Percentiles rank a stretch among this genome's conserved stretches.
phyloP scores from a whole-genome alignment of 495 filamentous ascomycete species.

The Thozetella sp. region DNA sequence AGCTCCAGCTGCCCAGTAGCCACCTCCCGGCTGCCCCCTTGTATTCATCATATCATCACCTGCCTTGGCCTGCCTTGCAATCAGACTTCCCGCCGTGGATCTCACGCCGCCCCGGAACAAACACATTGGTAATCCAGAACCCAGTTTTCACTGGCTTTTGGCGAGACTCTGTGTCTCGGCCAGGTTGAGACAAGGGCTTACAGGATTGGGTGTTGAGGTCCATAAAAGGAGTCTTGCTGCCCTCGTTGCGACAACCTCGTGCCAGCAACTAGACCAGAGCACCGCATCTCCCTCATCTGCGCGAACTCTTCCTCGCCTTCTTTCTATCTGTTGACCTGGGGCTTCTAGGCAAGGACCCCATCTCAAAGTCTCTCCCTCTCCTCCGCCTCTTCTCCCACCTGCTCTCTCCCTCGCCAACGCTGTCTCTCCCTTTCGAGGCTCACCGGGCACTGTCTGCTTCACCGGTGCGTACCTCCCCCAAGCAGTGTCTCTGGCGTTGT shows the following conservation, averaged over 20 bases:
- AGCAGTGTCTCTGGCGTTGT: no score
- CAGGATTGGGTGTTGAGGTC: neutral
- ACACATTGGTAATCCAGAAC: neutral
- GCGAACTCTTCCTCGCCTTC: neutral
- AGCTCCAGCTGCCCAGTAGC: no score
- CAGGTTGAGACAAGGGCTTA: conserved; percentile 1
- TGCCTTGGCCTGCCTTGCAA: neutral
- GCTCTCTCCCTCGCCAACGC: no score
- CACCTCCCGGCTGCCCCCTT: neutral
- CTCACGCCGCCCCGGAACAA: neutral
- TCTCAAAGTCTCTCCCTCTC: no score
- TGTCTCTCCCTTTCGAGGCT: no score
- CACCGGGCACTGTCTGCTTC: no score
- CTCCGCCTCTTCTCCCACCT: no score
- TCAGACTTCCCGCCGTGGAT: neutral
- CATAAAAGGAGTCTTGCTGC: neutral
- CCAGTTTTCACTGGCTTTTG: neutral
- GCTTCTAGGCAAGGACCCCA: no score
- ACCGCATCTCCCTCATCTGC: neutral
- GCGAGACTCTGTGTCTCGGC: neutral
- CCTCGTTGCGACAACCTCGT: neutral
- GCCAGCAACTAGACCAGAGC: neutral
- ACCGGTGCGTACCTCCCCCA: no score
- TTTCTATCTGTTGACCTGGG: no score
- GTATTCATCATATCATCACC: no score